Percentiles rank a stretch among this genome's conserved stretches.
These are phyloP conservation scores for Eremothecium gossypii DNA, from an alignment of 1,139 yeast genomes.

Conservation along the genomic window DNA sequence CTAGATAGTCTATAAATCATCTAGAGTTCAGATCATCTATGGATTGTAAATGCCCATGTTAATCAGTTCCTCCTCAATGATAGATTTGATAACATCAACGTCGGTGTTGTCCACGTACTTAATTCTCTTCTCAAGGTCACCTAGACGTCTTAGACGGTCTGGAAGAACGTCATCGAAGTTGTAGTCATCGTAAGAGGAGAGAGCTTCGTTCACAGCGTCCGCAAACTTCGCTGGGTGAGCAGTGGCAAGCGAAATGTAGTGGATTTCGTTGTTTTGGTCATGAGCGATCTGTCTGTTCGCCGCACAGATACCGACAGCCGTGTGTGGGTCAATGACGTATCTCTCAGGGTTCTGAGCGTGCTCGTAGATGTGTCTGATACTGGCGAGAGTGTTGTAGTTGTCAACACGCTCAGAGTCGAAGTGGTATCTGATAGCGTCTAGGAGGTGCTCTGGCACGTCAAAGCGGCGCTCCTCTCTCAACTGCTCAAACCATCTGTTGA, in stretches of 20 bases:
- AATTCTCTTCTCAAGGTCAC: conserved; percentile 66
- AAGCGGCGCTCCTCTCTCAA: conserved; percentile 73
- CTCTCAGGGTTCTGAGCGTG: conserved; percentile 44
- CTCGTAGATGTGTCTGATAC: conserved; percentile 63
- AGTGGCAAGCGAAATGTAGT: conserved; percentile 78
- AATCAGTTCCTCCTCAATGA: conserved; percentile 60
- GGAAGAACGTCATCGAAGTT: conserved; percentile 91
- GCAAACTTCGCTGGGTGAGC: conserved; percentile 99
- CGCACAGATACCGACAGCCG: conserved; percentile 88
- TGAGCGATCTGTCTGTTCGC: conserved; percentile 51
- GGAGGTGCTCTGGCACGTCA: conserved; percentile 54
- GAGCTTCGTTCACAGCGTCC: conserved; percentile 84
- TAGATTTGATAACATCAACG: conserved; percentile 59
- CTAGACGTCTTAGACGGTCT: conserved; percentile 66
- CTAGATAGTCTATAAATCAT: no score
- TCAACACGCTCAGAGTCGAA: conserved; percentile 76
- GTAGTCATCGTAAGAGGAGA: conserved; percentile 56
- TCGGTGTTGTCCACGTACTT: conserved; percentile 66
- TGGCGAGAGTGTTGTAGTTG: conserved; percentile 63
- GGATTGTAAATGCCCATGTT: conserved; percentile 33
- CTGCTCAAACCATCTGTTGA: conserved; percentile 69
- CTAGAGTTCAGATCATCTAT: no score
- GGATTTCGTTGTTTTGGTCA: conserved; percentile 37
- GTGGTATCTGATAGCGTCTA: conserved; percentile 55
- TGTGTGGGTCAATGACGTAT: conserved; percentile 91